Evolutionary conservation across 148 eudicot species (phyloP).

Genomic region (Polygonum maritimum): DNA sequence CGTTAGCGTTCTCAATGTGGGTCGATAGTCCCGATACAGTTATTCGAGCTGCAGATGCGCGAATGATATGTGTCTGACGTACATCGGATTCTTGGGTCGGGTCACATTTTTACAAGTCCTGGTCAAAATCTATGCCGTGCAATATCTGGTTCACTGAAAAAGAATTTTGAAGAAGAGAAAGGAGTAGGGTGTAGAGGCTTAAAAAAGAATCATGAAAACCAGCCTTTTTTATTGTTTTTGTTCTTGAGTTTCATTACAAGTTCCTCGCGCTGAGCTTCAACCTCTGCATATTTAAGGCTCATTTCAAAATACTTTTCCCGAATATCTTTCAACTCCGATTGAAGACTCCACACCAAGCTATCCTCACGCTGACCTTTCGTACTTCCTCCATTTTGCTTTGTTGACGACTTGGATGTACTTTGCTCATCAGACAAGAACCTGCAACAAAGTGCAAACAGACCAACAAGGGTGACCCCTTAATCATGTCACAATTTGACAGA

Average conservation of each 20-base stretch:
- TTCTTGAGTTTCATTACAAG: conserved; percentile 83
- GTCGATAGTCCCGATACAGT: no score
- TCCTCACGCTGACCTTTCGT: conserved; percentile 25
- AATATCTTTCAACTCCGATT: conserved; percentile 64
- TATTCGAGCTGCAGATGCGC: no score
- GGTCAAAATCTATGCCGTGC: no score
- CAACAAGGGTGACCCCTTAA: no score
- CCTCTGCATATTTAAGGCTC: conserved; percentile 91
- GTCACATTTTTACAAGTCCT: no score
- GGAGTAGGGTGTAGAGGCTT: not conserved
- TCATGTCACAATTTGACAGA: no score
- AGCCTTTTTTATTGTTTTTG: conserved; percentile 40
- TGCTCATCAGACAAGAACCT: conserved; percentile 40
- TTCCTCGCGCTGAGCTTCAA: conserved; percentile 80
- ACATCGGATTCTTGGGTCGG: no score
- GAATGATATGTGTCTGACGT: no score
- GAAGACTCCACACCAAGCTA: conserved; percentile 27
- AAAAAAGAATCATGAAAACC: conserved; percentile 37
- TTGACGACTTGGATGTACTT: conserved; percentile 14
- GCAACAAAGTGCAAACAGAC: not conserved
- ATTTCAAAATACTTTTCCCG: conserved; percentile 71
- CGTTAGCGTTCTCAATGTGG: no score
- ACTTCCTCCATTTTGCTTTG: conserved; percentile 23
- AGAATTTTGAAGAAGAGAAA: not conserved
- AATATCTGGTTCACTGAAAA: not conserved